These are phyloP conservation scores for Starmerella apicola DNA, from an alignment of 805 yeast species.

Conservation along the genomic window DNA sequence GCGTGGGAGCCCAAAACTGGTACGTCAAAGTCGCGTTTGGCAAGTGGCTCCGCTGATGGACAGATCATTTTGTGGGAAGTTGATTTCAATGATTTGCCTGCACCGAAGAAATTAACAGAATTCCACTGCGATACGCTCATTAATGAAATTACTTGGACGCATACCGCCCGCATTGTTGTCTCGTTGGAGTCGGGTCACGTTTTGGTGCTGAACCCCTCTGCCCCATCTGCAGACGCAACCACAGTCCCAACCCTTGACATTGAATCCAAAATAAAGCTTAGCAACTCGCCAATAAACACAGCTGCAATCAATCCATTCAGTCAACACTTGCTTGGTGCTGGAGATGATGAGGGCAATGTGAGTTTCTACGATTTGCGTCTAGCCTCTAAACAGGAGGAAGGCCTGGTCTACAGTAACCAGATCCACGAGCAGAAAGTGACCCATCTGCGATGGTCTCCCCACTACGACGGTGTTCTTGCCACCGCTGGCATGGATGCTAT, in stretches of 20 bases:
- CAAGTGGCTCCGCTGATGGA: conserved; percentile 57
- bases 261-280: conserved; percentile 32
- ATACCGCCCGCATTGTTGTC: conserved; percentile 40
- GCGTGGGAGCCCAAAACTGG: conserved; percentile 45
- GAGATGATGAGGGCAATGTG: conserved; percentile 35
- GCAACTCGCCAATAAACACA: conserved; percentile 50
- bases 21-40: conserved; percentile 28
- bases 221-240: conserved; percentile 10
- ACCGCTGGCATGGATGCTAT: conserved; percentile 57
- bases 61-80: conserved; percentile 60
- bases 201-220: conserved; percentile 48
- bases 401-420: conserved; percentile 51
- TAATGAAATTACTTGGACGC: conserved; percentile 57
- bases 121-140: conserved; percentile 34
- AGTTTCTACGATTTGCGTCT: conserved; percentile 63
- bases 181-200: conserved; percentile 61
- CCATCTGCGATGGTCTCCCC: conserved; percentile 64
- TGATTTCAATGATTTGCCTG: conserved; percentile 5
- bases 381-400: conserved; percentile 35
- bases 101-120: not conserved
- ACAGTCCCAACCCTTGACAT: not conserved
- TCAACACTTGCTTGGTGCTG: conserved; percentile 39
- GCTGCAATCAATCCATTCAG: conserved; percentile 51
- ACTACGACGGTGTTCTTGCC: conserved; percentile 62
- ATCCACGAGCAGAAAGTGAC: conserved; percentile 70